A percentile compares a stretch with the other conserved stretches of the same genome.
phyloP scores from a whole-genome alignment of 805 yeast species.

The Wickerhamomyces chaumierensis region DNA sequence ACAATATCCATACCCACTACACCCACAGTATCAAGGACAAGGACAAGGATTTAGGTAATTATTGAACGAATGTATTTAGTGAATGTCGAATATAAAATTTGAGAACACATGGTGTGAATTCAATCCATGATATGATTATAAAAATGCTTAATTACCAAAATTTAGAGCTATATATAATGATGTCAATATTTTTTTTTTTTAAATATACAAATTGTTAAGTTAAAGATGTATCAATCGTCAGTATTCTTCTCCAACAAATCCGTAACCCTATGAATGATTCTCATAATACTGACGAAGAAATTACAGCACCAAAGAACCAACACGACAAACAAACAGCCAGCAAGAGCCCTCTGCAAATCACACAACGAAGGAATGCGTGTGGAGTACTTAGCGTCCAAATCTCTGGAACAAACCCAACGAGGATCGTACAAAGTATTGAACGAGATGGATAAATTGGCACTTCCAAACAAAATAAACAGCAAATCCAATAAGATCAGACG shows the following conservation, averaged over 20 bases:
- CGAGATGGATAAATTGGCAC: slow-evolving; percentile 79
- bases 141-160: no score
- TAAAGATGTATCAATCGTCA: no score
- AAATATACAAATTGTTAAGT: no score
- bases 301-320: slow-evolving; percentile 78
- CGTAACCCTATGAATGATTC: slow-evolving; percentile 64
- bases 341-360: slow-evolving; percentile 63
- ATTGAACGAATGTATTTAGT: no score
- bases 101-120: no score
- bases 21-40: slow-evolving; percentile 1
- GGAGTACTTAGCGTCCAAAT: slow-evolving; percentile 17
- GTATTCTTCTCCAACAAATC: neutral
- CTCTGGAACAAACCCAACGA: slow-evolving; percentile 62
- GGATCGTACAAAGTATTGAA: slow-evolving; percentile 74
- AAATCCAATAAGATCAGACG: slow-evolving; percentile 73
- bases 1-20: slow-evolving; percentile 1
- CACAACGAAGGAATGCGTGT: slow-evolving; percentile 44
- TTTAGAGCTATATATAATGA: no score
- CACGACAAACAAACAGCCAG: slow-evolving; percentile 67
- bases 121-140: no score
- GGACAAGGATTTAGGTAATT: neutral
- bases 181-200: no score
- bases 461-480: slow-evolving; percentile 75
- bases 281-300: slow-evolving; percentile 68
- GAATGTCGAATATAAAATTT: no score